These are phyloP conservation scores for Drechslera avenae DNA, from an alignment of 2,329 filamentous ascomycete genomes.

Conservation along the genomic window DNA sequence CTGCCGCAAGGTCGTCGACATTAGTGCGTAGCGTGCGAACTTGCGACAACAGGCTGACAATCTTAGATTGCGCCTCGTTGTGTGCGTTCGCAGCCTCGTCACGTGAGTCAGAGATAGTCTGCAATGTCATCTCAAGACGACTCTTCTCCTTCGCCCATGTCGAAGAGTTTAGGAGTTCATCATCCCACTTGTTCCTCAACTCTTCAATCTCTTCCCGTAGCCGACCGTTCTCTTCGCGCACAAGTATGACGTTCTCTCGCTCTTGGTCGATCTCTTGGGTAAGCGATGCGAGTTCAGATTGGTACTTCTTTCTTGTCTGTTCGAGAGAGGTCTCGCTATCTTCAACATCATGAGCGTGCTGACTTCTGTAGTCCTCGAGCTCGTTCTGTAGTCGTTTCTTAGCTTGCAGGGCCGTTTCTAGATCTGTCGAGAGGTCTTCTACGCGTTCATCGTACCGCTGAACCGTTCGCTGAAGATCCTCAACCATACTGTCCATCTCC, in stretches of 20 bases:
- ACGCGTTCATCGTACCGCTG: constrained; percentile 89
- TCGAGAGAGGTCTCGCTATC: constrained; percentile 96
- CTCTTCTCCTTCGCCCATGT: constrained; percentile 99
- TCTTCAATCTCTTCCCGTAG: constrained; percentile 96
- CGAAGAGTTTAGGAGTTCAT: constrained; percentile 95
- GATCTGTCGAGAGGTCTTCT: constrained; percentile 88
- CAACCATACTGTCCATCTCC: constrained; percentile 83
- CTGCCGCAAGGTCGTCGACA: constrained; percentile 82
- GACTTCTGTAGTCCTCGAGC: constrained; percentile 94
- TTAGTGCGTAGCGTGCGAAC: constrained; percentile 82
- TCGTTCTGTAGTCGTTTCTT: constrained; percentile 97
- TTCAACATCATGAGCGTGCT: constrained; percentile 93
- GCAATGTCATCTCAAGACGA: constrained; percentile 84
- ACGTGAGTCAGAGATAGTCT: constrained; percentile 86
- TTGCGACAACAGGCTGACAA: constrained; percentile 87
- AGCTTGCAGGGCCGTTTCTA: constrained; percentile 81
- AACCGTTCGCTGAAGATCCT: constrained; percentile 87
- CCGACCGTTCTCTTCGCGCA: constrained; percentile 80
- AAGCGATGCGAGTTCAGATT: constrained; percentile 85
- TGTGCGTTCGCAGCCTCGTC: constrained; percentile 93
- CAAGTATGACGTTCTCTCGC: constrained; percentile 84
- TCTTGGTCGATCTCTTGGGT: constrained; percentile 93
- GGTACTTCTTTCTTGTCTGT: constrained; percentile 97
- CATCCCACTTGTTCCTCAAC: constrained; percentile 94
- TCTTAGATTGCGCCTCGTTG: constrained; percentile 91